A percentile compares a stretch with the other conserved stretches of the same genome.
These are phyloP conservation scores for Aspergillus ochraceoroseus DNA, from an alignment of 2,329 filamentous ascomycete genomes.

Conservation along the genomic window DNA sequence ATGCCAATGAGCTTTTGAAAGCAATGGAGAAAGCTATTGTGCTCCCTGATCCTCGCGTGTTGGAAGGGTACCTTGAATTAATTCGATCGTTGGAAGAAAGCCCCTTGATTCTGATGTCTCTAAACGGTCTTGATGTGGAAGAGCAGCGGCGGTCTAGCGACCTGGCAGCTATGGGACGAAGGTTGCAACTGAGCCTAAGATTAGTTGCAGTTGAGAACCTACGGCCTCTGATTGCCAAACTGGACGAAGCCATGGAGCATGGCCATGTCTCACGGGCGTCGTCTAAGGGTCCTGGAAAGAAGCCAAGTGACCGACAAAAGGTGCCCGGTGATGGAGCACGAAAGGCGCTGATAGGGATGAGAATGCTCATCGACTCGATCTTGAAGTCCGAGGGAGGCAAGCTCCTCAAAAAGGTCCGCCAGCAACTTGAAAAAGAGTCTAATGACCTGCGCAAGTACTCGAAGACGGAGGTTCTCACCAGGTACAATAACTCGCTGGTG, in stretches of 20 bases:
- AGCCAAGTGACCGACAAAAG: conserved; percentile 21
- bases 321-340: conserved; percentile 24
- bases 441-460: conserved; percentile 32
- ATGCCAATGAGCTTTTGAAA: conserved; percentile 62
- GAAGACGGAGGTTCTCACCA: conserved; percentile 16
- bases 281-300: conserved; percentile 6
- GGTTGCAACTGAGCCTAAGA: conserved; percentile 26
- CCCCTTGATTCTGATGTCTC: conserved; percentile 27
- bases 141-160: conserved; percentile 14
- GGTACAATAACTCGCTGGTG: conserved; percentile 16
- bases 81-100: conserved; percentile 25
- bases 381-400: conserved; percentile 24
- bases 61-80: conserved; percentile 31
- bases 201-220: conserved; percentile 23
- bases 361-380: conserved; percentile 36
- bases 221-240: conserved; percentile 27
- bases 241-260: conserved; percentile 29
- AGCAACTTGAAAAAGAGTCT: conserved; percentile 25
- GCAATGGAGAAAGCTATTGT: conserved; percentile 49
- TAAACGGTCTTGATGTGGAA: conserved; percentile 26
- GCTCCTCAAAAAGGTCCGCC: conserved; percentile 25
- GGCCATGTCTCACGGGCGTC: conserved; percentile 9
- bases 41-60: conserved; percentile 29
- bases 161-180: conserved; percentile 25
- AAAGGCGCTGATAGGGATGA: conserved; percentile 26